Evolutionary conservation across 805 yeast genomes (phyloP).

Genomic region (Saccharomycopsis malanga): DNA sequence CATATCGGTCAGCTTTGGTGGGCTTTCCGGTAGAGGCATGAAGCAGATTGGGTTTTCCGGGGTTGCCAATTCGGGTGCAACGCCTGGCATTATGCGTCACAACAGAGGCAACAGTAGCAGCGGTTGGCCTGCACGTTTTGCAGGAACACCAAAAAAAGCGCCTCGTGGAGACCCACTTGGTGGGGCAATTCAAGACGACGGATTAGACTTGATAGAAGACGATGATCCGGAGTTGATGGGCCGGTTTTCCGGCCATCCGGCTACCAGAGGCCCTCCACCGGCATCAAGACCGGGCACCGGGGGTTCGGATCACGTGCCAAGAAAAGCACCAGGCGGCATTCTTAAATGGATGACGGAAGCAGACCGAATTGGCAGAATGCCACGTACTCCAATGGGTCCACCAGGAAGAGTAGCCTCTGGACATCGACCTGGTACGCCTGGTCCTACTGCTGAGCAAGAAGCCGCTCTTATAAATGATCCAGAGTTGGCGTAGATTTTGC

Average conservation of each 20-base stretch:
- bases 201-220: not conserved
- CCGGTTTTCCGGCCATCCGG: not conserved
- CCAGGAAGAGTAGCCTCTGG: not conserved
- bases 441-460: not conserved
- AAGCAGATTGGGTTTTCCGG: not conserved
- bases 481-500: too few relatives aligned
- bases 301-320: not conserved
- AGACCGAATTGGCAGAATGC: not conserved
- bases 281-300: not conserved
- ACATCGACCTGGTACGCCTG: not conserved
- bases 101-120: not conserved
- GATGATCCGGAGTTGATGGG: not conserved
- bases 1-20: slow-evolving; percentile 11
- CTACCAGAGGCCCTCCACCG: not conserved
- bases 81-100: not conserved
- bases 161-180: not conserved
- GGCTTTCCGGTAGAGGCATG: not conserved
- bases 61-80: not conserved
- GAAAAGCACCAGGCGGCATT: not conserved
- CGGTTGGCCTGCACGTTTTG: not conserved
- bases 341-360: not conserved
- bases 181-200: not conserved
- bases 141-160: not conserved
- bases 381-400: not conserved
- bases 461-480: too few relatives aligned